A percentile compares a stretch with the other conserved stretches of the same genome.
These are phyloP conservation scores for Quercus bicolor DNA, from an alignment of 306 rosid species.

Conservation along the genomic window DNA sequence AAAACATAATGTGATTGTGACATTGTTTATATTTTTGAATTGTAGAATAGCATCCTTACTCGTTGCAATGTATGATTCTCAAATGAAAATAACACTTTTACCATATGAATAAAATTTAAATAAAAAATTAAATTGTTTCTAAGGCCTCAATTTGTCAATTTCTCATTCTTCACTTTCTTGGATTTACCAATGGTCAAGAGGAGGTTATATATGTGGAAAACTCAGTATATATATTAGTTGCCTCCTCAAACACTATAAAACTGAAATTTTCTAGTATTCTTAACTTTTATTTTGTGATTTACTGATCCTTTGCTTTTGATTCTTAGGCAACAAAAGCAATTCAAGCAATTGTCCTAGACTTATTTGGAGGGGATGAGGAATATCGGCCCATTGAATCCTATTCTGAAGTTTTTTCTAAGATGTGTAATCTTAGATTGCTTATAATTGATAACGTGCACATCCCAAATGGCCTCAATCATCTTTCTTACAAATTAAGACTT, in stretches of 20 bases:
- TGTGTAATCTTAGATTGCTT: conserved; percentile 5
- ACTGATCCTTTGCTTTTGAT: neutral
- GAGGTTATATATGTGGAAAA: no score
- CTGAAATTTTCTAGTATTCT: no score
- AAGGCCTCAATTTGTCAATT: no score
- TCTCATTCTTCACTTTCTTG: no score
- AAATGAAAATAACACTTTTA: neutral
- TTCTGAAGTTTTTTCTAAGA: conserved; percentile 1
- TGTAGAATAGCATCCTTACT: no score
- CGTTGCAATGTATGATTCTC: no score
- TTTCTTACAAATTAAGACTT: neutral
- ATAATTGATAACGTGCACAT: neutral
- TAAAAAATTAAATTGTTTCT: no score
- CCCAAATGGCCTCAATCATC: neutral
- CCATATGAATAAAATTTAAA: neutral
- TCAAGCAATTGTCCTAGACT: neutral
- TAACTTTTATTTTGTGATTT: neutral
- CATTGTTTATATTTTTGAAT: no score
- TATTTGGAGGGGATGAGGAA: neutral
- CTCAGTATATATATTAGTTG: no score
- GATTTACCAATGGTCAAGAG: no score
- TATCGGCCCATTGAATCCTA: neutral
- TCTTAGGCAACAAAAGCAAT: neutral
- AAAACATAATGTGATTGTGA: no score
- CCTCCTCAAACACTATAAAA: no score